Conservation (phyloP, 768 basidiomycete genomes). For the Exidia glandulosa region DNA sequence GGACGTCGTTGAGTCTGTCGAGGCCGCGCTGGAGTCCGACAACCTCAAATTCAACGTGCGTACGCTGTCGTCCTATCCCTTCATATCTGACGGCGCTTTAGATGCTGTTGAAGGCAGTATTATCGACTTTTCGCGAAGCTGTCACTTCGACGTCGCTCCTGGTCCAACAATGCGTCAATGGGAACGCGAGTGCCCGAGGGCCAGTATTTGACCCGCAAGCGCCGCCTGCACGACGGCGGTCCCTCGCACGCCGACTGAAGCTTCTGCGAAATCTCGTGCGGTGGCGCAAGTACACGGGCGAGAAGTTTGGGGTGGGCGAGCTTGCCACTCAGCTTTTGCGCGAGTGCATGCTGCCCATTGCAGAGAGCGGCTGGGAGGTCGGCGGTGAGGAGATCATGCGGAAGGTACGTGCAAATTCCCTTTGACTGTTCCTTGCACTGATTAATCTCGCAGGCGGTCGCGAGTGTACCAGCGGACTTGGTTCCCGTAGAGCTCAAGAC, state of each 20-base stretch:
- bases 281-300: constrained; percentile 67
- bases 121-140: constrained; percentile 38
- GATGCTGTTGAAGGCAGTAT: constrained; percentile 42
- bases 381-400: constrained; percentile 59
- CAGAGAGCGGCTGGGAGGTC: constrained; percentile 76
- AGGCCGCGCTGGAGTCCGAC: constrained; percentile 56
- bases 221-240: constrained; percentile 58
- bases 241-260: constrained; percentile 56
- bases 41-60: constrained; percentile 28
- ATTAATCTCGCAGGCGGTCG: background rate
- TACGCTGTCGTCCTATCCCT: constrained; percentile 25
- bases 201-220: constrained; percentile 65
- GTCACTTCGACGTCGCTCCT: constrained; percentile 14
- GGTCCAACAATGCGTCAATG: background rate
- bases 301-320: constrained; percentile 42
- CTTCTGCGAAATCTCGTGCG: constrained; percentile 59
- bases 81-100: constrained; percentile 16
- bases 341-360: constrained; percentile 49
- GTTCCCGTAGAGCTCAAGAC: background rate
- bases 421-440: background rate
- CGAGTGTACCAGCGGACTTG: constrained; percentile 1
- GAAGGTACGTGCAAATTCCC: constrained; percentile 28
- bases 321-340: constrained; percentile 48
- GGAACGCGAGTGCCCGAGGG: constrained; percentile 9
- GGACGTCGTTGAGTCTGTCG: constrained; percentile 72